Evolutionary conservation across 148 eudicot genomes (phyloP).

Genomic region (Rhododendron mucronatum): DNA sequence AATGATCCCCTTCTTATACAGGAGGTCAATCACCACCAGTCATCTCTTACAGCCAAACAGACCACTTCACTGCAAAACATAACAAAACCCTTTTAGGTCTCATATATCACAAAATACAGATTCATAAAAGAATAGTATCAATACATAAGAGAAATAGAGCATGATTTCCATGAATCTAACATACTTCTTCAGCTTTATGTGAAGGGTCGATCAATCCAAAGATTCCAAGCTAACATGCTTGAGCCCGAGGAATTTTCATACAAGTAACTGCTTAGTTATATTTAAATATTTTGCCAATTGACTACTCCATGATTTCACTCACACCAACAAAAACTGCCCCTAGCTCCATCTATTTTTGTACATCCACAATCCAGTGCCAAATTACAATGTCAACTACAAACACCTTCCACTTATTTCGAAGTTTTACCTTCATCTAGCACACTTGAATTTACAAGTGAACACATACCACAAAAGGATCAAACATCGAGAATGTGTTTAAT

Average conservation of each 20-base stretch:
- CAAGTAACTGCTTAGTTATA: not conserved
- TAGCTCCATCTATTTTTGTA: not conserved
- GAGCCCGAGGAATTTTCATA: not conserved
- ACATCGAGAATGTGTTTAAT: not conserved
- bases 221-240: not conserved
- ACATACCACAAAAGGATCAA: not conserved
- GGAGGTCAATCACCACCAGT: not conserved
- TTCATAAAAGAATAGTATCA: not conserved
- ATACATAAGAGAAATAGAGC: not conserved
- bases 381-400: not conserved
- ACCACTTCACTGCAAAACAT: conserved; percentile 11
- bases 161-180: not conserved
- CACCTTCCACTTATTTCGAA: not conserved
- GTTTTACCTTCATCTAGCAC: not conserved
- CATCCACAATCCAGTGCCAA: not conserved
- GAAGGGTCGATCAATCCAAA: not conserved
- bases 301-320: not conserved
- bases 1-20: not conserved
- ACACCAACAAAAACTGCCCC: not conserved
- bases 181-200: not conserved
- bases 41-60: not conserved
- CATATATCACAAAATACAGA: not conserved
- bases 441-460: not conserved
- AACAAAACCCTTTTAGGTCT: not conserved
- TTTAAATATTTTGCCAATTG: not conserved